These are phyloP conservation scores for Neurospora sp. DNA, from an alignment of 495 filamentous ascomycete species.

Conservation along the genomic window DNA sequence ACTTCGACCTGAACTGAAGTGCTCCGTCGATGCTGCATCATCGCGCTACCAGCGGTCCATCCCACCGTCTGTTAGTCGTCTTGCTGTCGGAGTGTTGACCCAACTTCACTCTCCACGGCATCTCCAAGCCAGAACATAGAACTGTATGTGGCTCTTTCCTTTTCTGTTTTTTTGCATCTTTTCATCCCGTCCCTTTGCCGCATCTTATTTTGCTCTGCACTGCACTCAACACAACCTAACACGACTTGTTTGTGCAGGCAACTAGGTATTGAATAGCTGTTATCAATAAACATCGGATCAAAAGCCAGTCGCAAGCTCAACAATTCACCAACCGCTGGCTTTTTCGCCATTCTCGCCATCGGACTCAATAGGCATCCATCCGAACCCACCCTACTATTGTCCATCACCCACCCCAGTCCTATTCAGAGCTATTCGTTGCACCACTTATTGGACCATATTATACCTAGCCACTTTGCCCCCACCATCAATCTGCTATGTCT, in stretches of 20 bases:
- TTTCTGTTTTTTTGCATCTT: neutral
- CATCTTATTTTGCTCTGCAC: neutral
- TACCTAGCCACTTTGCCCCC: neutral
- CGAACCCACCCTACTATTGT: neutral
- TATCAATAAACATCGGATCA: neutral
- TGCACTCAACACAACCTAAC: neutral
- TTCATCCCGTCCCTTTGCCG: neutral
- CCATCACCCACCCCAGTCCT: neutral
- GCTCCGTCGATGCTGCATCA: neutral
- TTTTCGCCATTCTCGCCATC: neutral
- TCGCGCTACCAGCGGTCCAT: neutral
- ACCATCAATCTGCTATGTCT: conserved; percentile 2
- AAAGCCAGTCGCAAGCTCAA: neutral
- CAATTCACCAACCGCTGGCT: neutral
- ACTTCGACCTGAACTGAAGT: neutral
- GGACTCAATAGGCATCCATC: neutral
- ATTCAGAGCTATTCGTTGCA: neutral
- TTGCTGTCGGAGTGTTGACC: neutral
- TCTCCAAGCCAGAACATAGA: neutral
- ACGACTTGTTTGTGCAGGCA: neutral
- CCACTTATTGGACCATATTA: neutral
- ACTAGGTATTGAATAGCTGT: neutral
- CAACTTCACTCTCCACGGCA: neutral
- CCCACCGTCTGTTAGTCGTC: neutral
- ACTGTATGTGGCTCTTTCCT: neutral